A percentile compares a stretch with the other conserved stretches of the same genome.
phyloP scores from a whole-genome alignment of 176 grass and related monocot species.

The Oryza rufipogon region DNA sequence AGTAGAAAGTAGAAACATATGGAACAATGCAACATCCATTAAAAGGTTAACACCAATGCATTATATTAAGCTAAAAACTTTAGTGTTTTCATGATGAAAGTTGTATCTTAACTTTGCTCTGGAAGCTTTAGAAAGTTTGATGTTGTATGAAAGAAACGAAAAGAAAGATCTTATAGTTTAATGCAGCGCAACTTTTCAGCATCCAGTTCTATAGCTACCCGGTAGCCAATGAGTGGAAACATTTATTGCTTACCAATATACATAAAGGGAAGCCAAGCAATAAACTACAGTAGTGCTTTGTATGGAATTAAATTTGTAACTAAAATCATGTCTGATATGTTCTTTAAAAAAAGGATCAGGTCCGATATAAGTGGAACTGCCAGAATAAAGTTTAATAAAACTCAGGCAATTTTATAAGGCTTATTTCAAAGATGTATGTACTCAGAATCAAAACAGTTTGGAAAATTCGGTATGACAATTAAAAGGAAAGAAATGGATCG shows the following conservation, averaged over 20 bases:
- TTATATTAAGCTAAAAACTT: slow-evolving; percentile 37
- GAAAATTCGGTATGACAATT: background rate
- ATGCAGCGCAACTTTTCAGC: slow-evolving; percentile 12
- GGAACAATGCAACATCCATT: slow-evolving; percentile 30
- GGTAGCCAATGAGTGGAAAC: slow-evolving; percentile 14
- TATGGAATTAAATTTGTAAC: background rate
- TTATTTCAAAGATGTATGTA: background rate
- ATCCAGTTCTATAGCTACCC: slow-evolving; percentile 14
- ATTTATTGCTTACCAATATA: background rate
- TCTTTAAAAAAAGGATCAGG: background rate
- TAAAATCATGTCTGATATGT: background rate
- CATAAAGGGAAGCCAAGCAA: background rate
- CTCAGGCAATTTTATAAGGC: background rate
- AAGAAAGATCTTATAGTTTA: slow-evolving; percentile 40
- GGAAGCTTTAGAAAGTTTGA: slow-evolving; percentile 35
- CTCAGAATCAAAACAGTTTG: background rate
- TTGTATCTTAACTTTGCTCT: slow-evolving; percentile 37
- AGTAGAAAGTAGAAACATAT: slow-evolving; percentile 22
- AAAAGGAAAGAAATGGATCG: background rate
- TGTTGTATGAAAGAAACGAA: slow-evolving; percentile 18
- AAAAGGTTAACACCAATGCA: slow-evolving; percentile 32
- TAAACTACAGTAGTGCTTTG: background rate
- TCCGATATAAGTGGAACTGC: background rate
- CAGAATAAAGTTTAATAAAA: background rate
- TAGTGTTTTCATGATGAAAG: slow-evolving; percentile 41